Evolutionary conservation across 2,329 filamentous ascomycete genomes (phyloP).

Genomic region (Cercospora canescens): DNA sequence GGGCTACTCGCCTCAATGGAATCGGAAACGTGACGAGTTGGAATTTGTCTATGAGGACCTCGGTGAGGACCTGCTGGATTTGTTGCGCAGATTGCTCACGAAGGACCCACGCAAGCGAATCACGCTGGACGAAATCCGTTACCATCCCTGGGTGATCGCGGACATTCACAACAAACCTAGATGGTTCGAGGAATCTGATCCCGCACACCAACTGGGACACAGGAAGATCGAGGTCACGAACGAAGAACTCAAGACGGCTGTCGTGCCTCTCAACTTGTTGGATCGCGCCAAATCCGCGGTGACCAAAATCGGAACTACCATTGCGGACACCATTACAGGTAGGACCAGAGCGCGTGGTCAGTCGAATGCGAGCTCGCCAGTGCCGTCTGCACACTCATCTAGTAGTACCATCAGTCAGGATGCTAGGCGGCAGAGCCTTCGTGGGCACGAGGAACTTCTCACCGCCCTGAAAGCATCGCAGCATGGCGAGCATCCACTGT

Average conservation of each 20-base stretch:
- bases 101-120: conserved; percentile 92
- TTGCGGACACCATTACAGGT: conserved; percentile 8
- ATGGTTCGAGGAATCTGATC: conserved; percentile 96
- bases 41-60: conserved; percentile 84
- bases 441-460: conserved; percentile 58
- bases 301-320: conserved; percentile 47
- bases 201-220: conserved; percentile 72
- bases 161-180: conserved; percentile 71
- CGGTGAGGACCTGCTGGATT: conserved; percentile 74
- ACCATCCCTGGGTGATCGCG: conserved; percentile 85
- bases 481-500: conserved; percentile 68
- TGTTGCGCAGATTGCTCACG: conserved; percentile 75
- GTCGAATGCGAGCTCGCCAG: conserved; percentile 56
- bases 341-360: conserved; percentile 50
- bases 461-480: conserved; percentile 52
- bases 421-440: conserved; percentile 57
- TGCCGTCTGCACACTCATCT: conserved; percentile 54
- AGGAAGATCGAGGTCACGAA: conserved; percentile 90
- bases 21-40: conserved; percentile 72
- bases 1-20: conserved; percentile 47
- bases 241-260: conserved; percentile 83
- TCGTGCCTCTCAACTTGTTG: conserved; percentile 84
- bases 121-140: conserved; percentile 86
- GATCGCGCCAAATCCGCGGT: conserved; percentile 81
- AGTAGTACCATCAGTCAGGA: conserved; percentile 58